Conservation (phyloP, 768 basidiomycete genomes). For the Russula emetica region DNA sequence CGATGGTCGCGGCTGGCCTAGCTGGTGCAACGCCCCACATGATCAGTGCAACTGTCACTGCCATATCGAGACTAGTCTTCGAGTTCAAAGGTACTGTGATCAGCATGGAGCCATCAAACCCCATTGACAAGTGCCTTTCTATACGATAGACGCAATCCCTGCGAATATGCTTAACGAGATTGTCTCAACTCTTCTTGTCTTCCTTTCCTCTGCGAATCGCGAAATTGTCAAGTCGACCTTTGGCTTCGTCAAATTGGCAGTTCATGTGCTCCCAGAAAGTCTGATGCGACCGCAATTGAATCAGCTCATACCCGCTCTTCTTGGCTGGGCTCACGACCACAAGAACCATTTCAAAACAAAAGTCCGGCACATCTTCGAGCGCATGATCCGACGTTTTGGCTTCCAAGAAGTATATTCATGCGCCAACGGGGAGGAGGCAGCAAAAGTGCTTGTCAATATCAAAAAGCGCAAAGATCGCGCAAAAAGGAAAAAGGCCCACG, state of each 20-base stretch:
- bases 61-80: constrained; percentile 88
- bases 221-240: constrained; percentile 97
- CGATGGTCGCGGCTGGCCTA: constrained; percentile 92
- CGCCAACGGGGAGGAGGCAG: constrained; percentile 71
- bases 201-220: constrained; percentile 89
- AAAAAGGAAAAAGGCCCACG: constrained; percentile 74
- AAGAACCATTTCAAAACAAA: constrained; percentile 99
- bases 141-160: constrained; percentile 57
- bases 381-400: constrained; percentile 86
- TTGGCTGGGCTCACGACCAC: constrained; percentile 94
- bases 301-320: constrained; percentile 74
- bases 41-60: constrained; percentile 96
- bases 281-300: constrained; percentile 74
- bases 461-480: constrained; percentile 93
- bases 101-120: not conserved
- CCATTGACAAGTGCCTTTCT: not conserved
- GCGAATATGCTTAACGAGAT: constrained; percentile 76
- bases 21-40: constrained; percentile 94
- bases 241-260: constrained; percentile 89
- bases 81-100: constrained; percentile 78
- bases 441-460: constrained; percentile 89
- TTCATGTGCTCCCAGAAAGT: constrained; percentile 74
- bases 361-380: constrained; percentile 95
- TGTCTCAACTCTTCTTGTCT: constrained; percentile 80
- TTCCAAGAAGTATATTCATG: constrained; percentile 79